Base-by-base conservation (phyloP, 805 yeast genomes). In the Groenewaldozyma salmanticensis region DNA sequence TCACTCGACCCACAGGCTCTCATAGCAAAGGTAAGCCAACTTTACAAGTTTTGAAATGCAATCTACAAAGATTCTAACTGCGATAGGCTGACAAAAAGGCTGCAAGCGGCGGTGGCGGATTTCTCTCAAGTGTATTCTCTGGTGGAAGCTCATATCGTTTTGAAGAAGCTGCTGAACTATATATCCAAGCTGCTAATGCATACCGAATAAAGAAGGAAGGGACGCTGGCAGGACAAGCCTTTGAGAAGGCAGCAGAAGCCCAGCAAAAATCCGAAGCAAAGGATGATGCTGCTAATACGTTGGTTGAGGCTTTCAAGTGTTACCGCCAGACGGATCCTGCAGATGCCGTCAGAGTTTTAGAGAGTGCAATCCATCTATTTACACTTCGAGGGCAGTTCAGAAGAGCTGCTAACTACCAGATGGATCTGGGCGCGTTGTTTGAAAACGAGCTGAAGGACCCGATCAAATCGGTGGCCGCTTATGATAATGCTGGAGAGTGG, bases 401-500 rank as follows among this genome's bases (percentile, higher is more conserved):
- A 59, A 72, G 97, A 60, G 96, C 95, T 19, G 98, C 98, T 9
- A 86, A 86, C 57, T 88, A 82, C 66, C 81, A 88, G 58, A 76
- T 81, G 68, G 98, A 92, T 58, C 70, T 92, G 55, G 98, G 88
- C 7, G 87, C 78, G 50, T 61, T 90, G 35, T 85, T 83, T 57
- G 97, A 90, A 62, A 72, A 73, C 35, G 83, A 81, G 37, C 65
- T 85, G 17, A 72, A 72, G 38, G 90, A 88, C 54, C 61, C 66
- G 24, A 65, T 69, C 19, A 74, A 74, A 50, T 96, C 98, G 4
- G 71, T 81, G 40, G 70, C 70, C 41, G 75, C 87, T 21, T 90
- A 81, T 58, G 94, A 87, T 57, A 83, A 81, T 53, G 96, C 98
- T 7, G 96, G 95, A 32, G 97, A 92, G 55, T 92, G 96, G 88